Percentiles rank a stretch among this genome's conserved stretches.
Evolutionary conservation across 2,329 filamentous ascomycete genomes (phyloP).

Genomic region (Aspergillus quadrilineatus): DNA sequence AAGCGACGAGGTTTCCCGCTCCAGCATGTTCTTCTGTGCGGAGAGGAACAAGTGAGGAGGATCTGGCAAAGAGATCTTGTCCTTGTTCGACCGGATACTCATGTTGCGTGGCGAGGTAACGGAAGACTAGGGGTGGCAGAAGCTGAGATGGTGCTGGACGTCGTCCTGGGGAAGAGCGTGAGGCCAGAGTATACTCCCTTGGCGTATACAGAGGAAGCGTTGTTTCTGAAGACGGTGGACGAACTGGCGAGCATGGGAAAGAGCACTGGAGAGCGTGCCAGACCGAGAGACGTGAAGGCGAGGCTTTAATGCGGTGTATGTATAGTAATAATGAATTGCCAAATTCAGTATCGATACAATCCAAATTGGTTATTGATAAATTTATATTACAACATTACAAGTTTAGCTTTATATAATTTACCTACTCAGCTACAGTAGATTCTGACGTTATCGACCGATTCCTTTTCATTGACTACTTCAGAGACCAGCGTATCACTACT

Average conservation of each 20-base stretch:
- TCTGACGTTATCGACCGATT: too few species aligned
- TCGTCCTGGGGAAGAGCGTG: background rate
- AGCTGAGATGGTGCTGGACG: background rate
- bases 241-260: background rate
- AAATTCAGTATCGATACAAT: too few species aligned
- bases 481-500: too few species aligned
- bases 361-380: too few species aligned
- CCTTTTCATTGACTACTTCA: too few species aligned
- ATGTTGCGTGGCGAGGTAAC: conserved; percentile 8
- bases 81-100: conserved; percentile 7
- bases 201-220: background rate
- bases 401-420: too few species aligned
- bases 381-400: too few species aligned
- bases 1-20: background rate
- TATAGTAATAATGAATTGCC: background rate
- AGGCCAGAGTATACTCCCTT: background rate
- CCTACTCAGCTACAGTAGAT: too few species aligned
- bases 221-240: background rate
- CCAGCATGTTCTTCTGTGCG: background rate
- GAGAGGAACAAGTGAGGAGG: background rate
- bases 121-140: background rate
- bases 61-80: conserved; percentile 5
- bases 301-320: background rate
- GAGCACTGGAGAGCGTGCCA: background rate
- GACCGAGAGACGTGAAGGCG: background rate